A percentile compares a stretch with the other conserved stretches of the same genome.
These are phyloP conservation scores for Rhizophora apiculata DNA, from an alignment of 345 rosid species.

Conservation along the genomic window DNA sequence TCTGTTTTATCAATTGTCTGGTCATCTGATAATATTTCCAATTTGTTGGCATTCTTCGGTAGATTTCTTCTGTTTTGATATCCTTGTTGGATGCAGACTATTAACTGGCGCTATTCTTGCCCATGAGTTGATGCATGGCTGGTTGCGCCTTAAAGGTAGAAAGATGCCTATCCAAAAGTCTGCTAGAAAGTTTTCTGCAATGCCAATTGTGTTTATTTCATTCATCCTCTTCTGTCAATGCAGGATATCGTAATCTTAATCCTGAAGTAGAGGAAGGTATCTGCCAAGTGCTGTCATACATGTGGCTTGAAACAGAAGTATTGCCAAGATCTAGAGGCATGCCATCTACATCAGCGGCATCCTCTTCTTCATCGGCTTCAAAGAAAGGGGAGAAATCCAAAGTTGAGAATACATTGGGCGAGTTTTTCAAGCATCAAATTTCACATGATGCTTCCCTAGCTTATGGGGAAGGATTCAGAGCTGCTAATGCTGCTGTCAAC, in stretches of 20 bases:
- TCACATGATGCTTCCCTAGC: conserved; percentile 81
- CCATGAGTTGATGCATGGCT: conserved; percentile 92
- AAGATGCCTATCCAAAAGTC: neutral
- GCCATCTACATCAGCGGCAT: conserved; percentile 55
- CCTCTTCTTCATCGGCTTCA: conserved; percentile 41
- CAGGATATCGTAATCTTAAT: conserved; percentile 78
- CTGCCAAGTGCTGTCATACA: conserved; percentile 82
- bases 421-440: conserved; percentile 86
- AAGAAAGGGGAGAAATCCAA: conserved; percentile 73
- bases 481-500: conserved; percentile 76
- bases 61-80: neutral
- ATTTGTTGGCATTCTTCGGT: neutral
- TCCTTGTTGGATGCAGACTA: conserved; percentile 45
- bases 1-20: neutral
- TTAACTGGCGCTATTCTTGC: conserved; percentile 95
- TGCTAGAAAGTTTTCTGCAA: neutral
- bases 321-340: conserved; percentile 46
- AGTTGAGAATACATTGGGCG: conserved; percentile 71
- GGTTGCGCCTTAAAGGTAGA: conserved; percentile 88
- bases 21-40: neutral
- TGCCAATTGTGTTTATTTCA: neutral
- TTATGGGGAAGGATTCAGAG: conserved; percentile 78
- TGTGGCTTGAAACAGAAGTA: conserved; percentile 99
- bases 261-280: conserved; percentile 97
- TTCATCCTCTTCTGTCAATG: neutral